Conservation (phyloP, 495 filamentous ascomycete genomes). For the Lasiosphaeria hispida region DNA sequence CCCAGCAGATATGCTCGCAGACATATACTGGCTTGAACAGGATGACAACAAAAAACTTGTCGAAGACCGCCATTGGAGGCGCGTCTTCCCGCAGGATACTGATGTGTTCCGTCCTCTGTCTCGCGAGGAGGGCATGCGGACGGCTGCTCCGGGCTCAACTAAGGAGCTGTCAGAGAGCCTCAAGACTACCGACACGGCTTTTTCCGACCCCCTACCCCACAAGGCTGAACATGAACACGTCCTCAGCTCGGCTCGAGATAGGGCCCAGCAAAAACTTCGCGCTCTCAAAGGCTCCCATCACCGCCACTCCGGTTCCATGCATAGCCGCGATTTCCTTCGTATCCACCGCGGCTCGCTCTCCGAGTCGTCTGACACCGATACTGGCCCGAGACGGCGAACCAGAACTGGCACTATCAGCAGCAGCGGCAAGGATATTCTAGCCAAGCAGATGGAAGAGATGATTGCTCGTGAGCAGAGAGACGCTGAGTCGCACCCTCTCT, state of each 20-base stretch:
- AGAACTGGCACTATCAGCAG: slow-evolving; percentile 38
- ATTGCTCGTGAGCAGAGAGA: slow-evolving; percentile 51
- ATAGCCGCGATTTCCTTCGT: slow-evolving; percentile 40
- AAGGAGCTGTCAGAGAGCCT: slow-evolving; percentile 21
- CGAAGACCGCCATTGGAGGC: slow-evolving; percentile 68
- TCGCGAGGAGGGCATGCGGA: slow-evolving; percentile 16
- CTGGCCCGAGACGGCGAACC: slow-evolving; percentile 36
- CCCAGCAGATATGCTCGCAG: slow-evolving; percentile 78
- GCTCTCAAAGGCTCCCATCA: slow-evolving; percentile 49
- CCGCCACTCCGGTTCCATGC: slow-evolving; percentile 39
- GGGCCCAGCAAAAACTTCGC: slow-evolving; percentile 49
- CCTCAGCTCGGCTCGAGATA: slow-evolving; percentile 37
- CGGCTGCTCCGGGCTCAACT: slow-evolving; percentile 22
- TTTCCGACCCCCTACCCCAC: slow-evolving; percentile 14
- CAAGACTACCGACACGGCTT: slow-evolving; percentile 13
- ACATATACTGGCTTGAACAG: slow-evolving; percentile 82
- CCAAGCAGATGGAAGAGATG: slow-evolving; percentile 68
- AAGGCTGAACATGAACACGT: slow-evolving; percentile 32
- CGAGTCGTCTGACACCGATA: slow-evolving; percentile 48
- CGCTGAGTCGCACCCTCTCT: slow-evolving; percentile 28
- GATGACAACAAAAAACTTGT: slow-evolving; percentile 69
- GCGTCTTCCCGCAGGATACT: slow-evolving; percentile 56
- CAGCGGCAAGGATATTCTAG: slow-evolving; percentile 54
- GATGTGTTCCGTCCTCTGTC: slow-evolving; percentile 26
- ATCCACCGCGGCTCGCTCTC: slow-evolving; percentile 42